Evolutionary conservation across 495 filamentous ascomycete species (phyloP).

Genomic region (Penicillium daleae): DNA sequence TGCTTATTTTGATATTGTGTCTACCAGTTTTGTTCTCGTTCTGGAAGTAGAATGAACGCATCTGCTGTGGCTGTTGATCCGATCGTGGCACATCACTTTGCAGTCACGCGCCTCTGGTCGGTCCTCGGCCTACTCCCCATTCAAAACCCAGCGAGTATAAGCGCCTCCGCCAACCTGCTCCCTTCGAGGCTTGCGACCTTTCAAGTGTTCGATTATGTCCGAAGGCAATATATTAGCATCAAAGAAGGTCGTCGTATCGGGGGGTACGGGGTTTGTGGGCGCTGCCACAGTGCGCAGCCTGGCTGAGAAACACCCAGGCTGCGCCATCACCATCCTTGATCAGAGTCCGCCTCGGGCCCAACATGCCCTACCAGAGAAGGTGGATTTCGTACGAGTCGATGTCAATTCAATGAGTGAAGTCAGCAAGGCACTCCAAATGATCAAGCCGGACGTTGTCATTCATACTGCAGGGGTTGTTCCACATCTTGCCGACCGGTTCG

Average conservation of each 20-base stretch:
- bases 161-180: background rate
- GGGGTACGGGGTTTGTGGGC: slow-evolving; percentile 57
- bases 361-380: slow-evolving; percentile 34
- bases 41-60: background rate
- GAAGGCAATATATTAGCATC: slow-evolving; percentile 10
- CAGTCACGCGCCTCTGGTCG: slow-evolving; percentile 17
- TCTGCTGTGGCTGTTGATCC: background rate
- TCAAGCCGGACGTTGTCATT: slow-evolving; percentile 49
- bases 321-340: slow-evolving; percentile 50
- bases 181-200: background rate
- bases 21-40: too few relatives aligned
- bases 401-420: slow-evolving; percentile 38
- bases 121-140: slow-evolving; percentile 6
- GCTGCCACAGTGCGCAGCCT: slow-evolving; percentile 47
- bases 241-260: slow-evolving; percentile 54
- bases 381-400: slow-evolving; percentile 43
- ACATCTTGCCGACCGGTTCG: slow-evolving; percentile 43
- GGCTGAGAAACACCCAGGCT: slow-evolving; percentile 45
- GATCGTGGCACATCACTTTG: background rate
- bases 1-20: background rate
- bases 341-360: slow-evolving; percentile 36
- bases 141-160: background rate
- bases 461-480: slow-evolving; percentile 53
- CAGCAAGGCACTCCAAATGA: slow-evolving; percentile 31
- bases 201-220: background rate